These are phyloP conservation scores for Pisolithus thermaeus DNA, from an alignment of 1,284 basidiomycete species.

Conservation along the genomic window DNA sequence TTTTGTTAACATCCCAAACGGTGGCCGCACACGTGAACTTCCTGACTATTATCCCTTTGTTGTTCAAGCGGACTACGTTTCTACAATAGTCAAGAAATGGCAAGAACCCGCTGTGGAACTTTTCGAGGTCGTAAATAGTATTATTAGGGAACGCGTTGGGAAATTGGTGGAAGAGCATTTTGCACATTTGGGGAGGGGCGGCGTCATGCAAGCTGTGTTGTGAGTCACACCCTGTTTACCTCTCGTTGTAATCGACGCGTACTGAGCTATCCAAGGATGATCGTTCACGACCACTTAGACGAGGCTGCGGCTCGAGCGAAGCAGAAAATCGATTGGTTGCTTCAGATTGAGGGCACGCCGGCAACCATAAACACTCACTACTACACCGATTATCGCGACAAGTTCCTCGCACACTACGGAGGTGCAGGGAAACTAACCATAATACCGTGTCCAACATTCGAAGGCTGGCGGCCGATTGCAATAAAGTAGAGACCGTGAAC, in stretches of 20 bases:
- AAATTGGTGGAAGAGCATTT: slow-evolving; percentile 45
- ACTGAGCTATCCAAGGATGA: slow-evolving; percentile 28
- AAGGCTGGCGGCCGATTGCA: too few relatives aligned
- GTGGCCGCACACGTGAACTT: slow-evolving; percentile 55
- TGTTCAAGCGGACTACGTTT: slow-evolving; percentile 49
- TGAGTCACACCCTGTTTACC: slow-evolving; percentile 29
- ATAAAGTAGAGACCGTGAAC: too few relatives aligned
- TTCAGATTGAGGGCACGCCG: too few relatives aligned
- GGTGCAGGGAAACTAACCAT: too few relatives aligned
- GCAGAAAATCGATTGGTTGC: slow-evolving; percentile 43
- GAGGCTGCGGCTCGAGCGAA: slow-evolving; percentile 35
- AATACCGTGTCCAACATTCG: too few relatives aligned
- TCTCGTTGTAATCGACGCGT: neutral
- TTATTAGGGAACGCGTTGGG: slow-evolving; percentile 37
- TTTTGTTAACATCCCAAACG: slow-evolving; percentile 16
- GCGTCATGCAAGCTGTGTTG: slow-evolving; percentile 48
- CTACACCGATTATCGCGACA: too few relatives aligned
- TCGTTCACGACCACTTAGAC: slow-evolving; percentile 45
- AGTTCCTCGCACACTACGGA: too few relatives aligned
- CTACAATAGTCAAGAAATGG: slow-evolving; percentile 46
- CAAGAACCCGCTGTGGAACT: slow-evolving; percentile 38
- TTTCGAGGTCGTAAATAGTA: slow-evolving; percentile 38
- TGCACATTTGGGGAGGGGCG: slow-evolving; percentile 44
- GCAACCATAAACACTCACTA: too few relatives aligned
- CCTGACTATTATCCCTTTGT: slow-evolving; percentile 63